Evolutionary conservation across 2,329 filamentous ascomycete genomes (phyloP).

Genomic region (Pyricularia grisea): DNA sequence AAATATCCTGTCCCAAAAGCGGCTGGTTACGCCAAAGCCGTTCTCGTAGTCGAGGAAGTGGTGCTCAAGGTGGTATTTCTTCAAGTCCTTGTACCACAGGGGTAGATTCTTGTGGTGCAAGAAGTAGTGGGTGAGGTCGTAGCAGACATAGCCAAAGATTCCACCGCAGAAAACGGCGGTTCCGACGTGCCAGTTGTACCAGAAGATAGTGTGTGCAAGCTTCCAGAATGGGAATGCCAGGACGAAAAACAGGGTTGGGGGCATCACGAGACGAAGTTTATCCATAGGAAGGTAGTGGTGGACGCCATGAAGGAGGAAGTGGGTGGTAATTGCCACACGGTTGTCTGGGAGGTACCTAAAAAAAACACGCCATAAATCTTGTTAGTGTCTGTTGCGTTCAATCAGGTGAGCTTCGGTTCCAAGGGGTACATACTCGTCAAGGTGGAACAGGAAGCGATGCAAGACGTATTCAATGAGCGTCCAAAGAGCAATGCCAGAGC

Average conservation of each 20-base stretch:
- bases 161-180: slow-evolving; percentile 77
- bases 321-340: slow-evolving; percentile 70
- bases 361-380: not conserved
- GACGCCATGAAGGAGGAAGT: slow-evolving; percentile 93
- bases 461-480: slow-evolving; percentile 81
- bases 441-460: slow-evolving; percentile 87
- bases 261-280: slow-evolving; percentile 94
- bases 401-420: not conserved
- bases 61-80: slow-evolving; percentile 96
- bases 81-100: slow-evolving; percentile 79
- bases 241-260: slow-evolving; percentile 73
- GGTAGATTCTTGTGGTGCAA: slow-evolving; percentile 91
- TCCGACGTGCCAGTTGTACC: slow-evolving; percentile 67
- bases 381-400: not conserved
- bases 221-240: slow-evolving; percentile 90
- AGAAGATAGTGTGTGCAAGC: slow-evolving; percentile 74
- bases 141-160: slow-evolving; percentile 91
- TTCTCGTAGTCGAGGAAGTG: slow-evolving; percentile 98
- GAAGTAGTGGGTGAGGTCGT: slow-evolving; percentile 98
- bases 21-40: slow-evolving; percentile 91
- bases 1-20: slow-evolving; percentile 91
- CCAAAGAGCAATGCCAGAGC: slow-evolving; percentile 70
- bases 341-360: slow-evolving; percentile 81
- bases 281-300: slow-evolving; percentile 99
- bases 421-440: slow-evolving; percentile 63